Evolutionary conservation across 768 basidiomycete genomes (phyloP).

Genomic region (Lyophyllum decastes): DNA sequence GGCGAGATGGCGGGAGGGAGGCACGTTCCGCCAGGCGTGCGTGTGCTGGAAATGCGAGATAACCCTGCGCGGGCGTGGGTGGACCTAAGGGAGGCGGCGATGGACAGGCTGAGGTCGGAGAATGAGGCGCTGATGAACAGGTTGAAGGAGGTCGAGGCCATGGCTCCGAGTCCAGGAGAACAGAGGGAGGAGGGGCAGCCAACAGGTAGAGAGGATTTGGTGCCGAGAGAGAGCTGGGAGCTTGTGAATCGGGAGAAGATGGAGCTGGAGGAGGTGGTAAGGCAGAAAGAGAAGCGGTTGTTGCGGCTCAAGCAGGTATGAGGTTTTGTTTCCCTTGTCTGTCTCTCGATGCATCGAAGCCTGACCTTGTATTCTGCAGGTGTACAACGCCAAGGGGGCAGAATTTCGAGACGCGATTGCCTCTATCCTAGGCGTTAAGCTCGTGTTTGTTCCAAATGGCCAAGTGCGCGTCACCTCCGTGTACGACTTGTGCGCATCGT

Average conservation of each 20-base stretch:
- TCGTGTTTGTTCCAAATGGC: conserved; percentile 90
- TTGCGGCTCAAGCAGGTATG: conserved; percentile 78
- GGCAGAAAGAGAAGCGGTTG: conserved; percentile 82
- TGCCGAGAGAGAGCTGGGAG: conserved; percentile 83
- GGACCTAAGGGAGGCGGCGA: conserved; percentile 69
- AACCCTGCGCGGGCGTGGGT: conserved; percentile 78
- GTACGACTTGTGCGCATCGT: conserved; percentile 84
- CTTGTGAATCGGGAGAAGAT: conserved; percentile 66
- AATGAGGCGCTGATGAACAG: conserved; percentile 79
- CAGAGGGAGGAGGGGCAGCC: not conserved
- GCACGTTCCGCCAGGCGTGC: conserved; percentile 35
- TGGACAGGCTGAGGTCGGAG: conserved; percentile 79
- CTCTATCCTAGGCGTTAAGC: conserved; percentile 86
- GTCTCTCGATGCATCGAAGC: too few relatives aligned
- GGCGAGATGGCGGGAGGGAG: conserved; percentile 77
- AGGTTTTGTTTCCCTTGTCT: too few relatives aligned
- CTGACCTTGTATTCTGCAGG: conserved; percentile 37
- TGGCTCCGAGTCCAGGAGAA: not conserved
- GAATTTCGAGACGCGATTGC: conserved; percentile 93
- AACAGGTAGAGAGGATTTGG: conserved; percentile 39
- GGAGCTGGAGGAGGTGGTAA: conserved; percentile 62
- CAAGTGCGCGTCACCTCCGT: conserved; percentile 89
- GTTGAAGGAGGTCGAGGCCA: conserved; percentile 59
- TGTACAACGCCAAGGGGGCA: conserved; percentile 81
- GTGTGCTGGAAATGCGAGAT: conserved; percentile 14